Percentiles rank a stretch among this genome's conserved stretches.
Evolutionary conservation across 352 stramenopile genomes (phyloP).

Genomic region (Pythium dissimile): DNA sequence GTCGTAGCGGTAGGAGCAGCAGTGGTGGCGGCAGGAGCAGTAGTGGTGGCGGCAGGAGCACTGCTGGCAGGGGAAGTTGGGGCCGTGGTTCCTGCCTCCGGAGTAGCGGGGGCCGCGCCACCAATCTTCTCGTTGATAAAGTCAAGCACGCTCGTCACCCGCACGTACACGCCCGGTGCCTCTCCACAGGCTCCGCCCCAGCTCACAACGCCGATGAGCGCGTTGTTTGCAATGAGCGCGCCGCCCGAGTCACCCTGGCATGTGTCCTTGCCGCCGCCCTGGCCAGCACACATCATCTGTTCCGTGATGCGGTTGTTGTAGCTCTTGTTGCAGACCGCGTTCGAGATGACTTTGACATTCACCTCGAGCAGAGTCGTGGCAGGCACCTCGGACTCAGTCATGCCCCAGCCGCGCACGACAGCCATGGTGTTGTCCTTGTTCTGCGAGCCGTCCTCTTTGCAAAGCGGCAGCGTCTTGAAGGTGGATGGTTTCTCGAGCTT

Average conservation of each 20-base stretch:
- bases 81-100: constrained; percentile 5
- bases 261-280: constrained; percentile 34
- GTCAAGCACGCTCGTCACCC: constrained; percentile 44
- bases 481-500: constrained; percentile 50
- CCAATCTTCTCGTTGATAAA: constrained; percentile 56
- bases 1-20: neutral
- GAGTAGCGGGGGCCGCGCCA: constrained; percentile 12
- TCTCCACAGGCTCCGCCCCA: constrained; percentile 57
- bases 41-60: neutral
- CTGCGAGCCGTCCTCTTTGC: constrained; percentile 37
- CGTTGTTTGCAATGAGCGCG: constrained; percentile 47
- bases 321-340: constrained; percentile 51
- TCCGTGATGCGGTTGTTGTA: constrained; percentile 56
- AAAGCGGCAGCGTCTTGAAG: constrained; percentile 29
- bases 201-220: constrained; percentile 61
- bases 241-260: constrained; percentile 73
- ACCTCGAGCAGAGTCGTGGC: constrained; percentile 47
- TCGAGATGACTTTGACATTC: constrained; percentile 54
- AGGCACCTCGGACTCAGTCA: constrained; percentile 43
- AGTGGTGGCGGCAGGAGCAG: neutral
- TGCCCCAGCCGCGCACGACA: constrained; percentile 55
- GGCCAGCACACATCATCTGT: constrained; percentile 57
- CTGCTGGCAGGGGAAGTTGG: constrained; percentile 6
- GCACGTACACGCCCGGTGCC: constrained; percentile 53
- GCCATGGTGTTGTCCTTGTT: constrained; percentile 48